Conservation (phyloP, 2,329 filamentous ascomycete genomes). For the Colletotrichum gigasporum region DNA sequence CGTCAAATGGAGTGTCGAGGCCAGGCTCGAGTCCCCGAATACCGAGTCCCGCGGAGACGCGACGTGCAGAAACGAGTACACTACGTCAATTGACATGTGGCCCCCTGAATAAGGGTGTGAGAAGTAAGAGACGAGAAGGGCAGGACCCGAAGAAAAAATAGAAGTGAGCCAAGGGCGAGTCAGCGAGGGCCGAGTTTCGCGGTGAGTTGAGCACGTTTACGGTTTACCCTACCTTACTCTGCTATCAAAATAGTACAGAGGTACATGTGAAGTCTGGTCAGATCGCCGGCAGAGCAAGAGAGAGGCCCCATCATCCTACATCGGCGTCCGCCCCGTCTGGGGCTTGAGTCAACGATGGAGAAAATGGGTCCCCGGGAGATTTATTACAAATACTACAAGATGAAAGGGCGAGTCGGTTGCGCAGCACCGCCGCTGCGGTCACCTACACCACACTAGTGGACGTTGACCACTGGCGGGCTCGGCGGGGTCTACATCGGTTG, state of each 20-base stretch:
- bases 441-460: too few species aligned
- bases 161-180: not conserved
- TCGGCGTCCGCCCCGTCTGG: not conserved
- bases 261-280: not conserved
- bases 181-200: slow-evolving; percentile 2
- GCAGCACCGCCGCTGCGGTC: not conserved
- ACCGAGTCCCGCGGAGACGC: slow-evolving; percentile 5
- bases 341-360: slow-evolving; percentile 19
- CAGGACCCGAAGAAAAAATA: not conserved
- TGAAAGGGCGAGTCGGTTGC: slow-evolving; percentile 7
- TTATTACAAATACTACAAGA: slow-evolving; percentile 29
- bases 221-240: too few species aligned
- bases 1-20: not conserved
- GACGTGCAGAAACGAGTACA: not conserved
- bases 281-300: not conserved
- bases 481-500: not conserved
- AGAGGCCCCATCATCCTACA: not conserved
- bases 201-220: not conserved
- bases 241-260: not conserved
- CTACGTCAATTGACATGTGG: not conserved
- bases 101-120: not conserved
- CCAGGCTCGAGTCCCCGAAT: not conserved
- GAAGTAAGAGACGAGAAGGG: not conserved
- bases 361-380: slow-evolving; percentile 17
- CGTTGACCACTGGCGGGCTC: too few species aligned